Conservation (phyloP, 75 land plant genomes). For the Isoetes taiwanensis region DNA sequence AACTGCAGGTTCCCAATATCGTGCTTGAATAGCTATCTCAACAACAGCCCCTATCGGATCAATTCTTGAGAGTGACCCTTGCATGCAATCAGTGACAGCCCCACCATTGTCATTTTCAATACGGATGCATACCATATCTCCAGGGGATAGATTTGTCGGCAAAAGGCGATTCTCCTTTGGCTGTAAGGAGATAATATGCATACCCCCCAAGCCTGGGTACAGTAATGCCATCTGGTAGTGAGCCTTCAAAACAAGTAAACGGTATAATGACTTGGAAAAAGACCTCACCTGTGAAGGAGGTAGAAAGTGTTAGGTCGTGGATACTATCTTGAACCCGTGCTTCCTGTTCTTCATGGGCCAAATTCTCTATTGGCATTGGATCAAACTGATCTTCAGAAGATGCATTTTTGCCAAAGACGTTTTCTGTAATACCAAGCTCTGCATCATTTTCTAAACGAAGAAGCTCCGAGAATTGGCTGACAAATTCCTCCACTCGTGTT, state of each 20-base stretch:
- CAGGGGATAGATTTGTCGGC: conserved; percentile 82
- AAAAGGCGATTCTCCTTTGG: conserved; percentile 62
- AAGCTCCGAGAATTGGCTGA: conserved; percentile 40
- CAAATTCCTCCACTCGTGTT: conserved; percentile 48
- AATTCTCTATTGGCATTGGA: conserved; percentile 28
- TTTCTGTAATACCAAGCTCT: conserved; percentile 70
- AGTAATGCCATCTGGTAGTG: not conserved
- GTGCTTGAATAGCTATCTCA: conserved; percentile 66
- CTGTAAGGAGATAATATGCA: conserved; percentile 55
- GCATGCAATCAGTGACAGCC: conserved; percentile 51
- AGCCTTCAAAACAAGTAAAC: not conserved
- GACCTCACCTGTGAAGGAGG: conserved; percentile 56
- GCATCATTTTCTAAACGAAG: conserved; percentile 68
- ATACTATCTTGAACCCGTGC: conserved; percentile 72
- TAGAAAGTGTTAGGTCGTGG: conserved; percentile 55
- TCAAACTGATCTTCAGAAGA: conserved; percentile 21
- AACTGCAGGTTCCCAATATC: conserved; percentile 69
- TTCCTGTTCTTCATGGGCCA: conserved; percentile 48
- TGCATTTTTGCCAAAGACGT: conserved; percentile 53
- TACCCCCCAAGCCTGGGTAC: conserved; percentile 64
- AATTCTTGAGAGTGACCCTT: conserved; percentile 66
- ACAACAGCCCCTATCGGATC: conserved; percentile 65
- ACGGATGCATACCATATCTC: conserved; percentile 84
- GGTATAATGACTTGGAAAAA: not conserved
- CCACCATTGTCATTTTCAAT: conserved; percentile 49